Evolutionary conservation across 192 early-diverging fungal species (phyloP), one percentile per base, ranked within the genome.

Genomic region (Backusella liffmaniae): DNA sequence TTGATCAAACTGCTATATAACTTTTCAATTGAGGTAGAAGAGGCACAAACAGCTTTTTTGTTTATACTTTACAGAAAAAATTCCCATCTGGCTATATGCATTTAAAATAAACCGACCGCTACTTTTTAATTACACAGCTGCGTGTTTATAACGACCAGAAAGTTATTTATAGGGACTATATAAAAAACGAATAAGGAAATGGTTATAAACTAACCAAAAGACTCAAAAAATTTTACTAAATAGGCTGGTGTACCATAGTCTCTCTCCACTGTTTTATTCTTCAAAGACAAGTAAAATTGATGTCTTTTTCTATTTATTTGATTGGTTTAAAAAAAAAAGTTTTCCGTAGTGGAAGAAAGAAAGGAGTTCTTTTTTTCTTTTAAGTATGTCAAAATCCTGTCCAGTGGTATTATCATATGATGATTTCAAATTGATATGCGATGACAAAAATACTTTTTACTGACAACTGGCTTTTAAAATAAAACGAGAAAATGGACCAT

Each of bases 381-480:
- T 5, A 44, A 44, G 42, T 44, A 44, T 44, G 42, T 44, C 42
- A 44, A 44, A 44, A 13, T 15, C 15, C 3, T 13, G 13, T 44
- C 42, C 42, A 42, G 15, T 42, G 3, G 13, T 13, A 42, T 23
- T 53, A 53, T 53, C 49, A 53, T 53, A 53, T 53, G 49, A 53
- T 53, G 49, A 53, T 53, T 53, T 53, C 49, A 56, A 56, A 56
- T 56, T 21, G n/a, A 56, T 56, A 56, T 23, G 51, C 21, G 51
- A 56, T 56, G 51, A 56, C n/a, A 56, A 56, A 56, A 56, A 10
- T 10, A 0, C 9, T 53, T 21, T 53, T 53, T 53, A 12, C 56
- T 59, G 56, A 59, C 56, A 59, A 59, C 56, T 59, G 56, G 29
- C 56, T 59, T 59, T 59, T 26, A 59, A 59, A 59, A 26, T n/a